These are phyloP conservation scores for Fusarium setosum DNA, from an alignment of 2,329 filamentous ascomycete species.

Conservation along the genomic window DNA sequence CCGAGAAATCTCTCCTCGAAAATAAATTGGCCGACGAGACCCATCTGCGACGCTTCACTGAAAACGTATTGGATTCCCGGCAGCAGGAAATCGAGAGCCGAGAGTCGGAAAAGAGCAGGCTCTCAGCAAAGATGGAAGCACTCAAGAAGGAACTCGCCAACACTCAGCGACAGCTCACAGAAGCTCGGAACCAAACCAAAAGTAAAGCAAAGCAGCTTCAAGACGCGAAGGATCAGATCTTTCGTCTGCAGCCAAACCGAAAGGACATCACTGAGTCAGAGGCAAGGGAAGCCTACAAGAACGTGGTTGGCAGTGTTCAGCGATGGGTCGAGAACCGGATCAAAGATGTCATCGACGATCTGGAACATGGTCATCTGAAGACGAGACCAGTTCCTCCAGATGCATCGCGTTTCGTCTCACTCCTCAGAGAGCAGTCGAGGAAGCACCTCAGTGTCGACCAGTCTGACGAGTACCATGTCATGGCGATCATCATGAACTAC, in stretches of 20 bases:
- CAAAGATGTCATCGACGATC: constrained; percentile 45
- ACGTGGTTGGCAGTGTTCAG: constrained; percentile 48
- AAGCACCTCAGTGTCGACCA: constrained; percentile 45
- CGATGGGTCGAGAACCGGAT: constrained; percentile 52
- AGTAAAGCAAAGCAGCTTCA: constrained; percentile 44
- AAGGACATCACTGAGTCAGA: constrained; percentile 51
- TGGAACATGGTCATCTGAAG: constrained; percentile 43
- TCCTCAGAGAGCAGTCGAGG: constrained; percentile 51
- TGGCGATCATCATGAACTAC: constrained; percentile 52
- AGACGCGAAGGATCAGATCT: constrained; percentile 47
- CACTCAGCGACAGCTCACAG: constrained; percentile 45
- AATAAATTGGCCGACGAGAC: constrained; percentile 46
- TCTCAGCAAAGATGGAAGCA: constrained; percentile 43
- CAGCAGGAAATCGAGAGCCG: constrained; percentile 49
- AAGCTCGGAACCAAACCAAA: constrained; percentile 43
- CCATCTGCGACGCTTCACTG: constrained; percentile 49
- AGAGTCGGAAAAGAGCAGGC: constrained; percentile 44
- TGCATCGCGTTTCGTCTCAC: constrained; percentile 46
- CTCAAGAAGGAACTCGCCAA: constrained; percentile 46
- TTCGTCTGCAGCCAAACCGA: constrained; percentile 46
- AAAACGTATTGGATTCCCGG: constrained; percentile 50
- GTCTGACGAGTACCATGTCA: constrained; percentile 51
- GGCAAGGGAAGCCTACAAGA: constrained; percentile 48
- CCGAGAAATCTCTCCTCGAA: constrained; percentile 35
- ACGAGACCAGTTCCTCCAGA: constrained; percentile 39